Evolutionary conservation across 495 filamentous ascomycete genomes (phyloP), one percentile per base, ranked within the genome.

Genomic region (Podospora tetraspora): DNA sequence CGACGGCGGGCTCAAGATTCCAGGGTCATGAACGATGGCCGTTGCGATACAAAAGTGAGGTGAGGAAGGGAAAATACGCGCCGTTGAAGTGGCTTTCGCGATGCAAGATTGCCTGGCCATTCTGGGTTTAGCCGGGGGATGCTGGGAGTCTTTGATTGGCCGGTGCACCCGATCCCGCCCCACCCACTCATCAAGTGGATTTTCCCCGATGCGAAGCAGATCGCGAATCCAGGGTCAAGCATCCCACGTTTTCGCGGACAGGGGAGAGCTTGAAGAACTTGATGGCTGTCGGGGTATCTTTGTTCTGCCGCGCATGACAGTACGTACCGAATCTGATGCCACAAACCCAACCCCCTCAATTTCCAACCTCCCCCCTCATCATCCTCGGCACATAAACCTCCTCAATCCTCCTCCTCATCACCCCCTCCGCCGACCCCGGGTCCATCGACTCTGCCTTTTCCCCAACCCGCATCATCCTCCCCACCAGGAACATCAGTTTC

Each of bases 401-500:
- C 60, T 74, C 74, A 12, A 79, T 68, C 68, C 70, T 71, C 66
- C 79, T 79, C 72, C 83, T 83, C 73, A 97, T 78, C 22, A 89
- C 80, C 68, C 78, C 80, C 80, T 91, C 89, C 0, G 92, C 96
- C 69, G 83, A 86, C 62, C 79, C 83, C 7, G 94, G 89, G 78
- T 96, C 89, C 34, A 97, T 88, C 6, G 86, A 89, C 37, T 93
- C 43, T 5, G 43, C 91, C 71, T 92, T 88, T 30, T 87, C 86
- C 9, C 92, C 90, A 43, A 81, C 79, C 61, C 86, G 84, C 85
- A 99, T 92, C 91, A 97, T 95, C 79, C 91, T 90, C 21, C 95
- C 95, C 6, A 99, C 89, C 69, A 98, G 88, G 78, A 89, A 97
- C 73, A 89, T 90, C 30, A 96, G 77, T 78, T 97, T 96, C 3